phyloP scores from a whole-genome alignment of 1,139 yeast species.

The Kluyveromyces marxianus region DNA sequence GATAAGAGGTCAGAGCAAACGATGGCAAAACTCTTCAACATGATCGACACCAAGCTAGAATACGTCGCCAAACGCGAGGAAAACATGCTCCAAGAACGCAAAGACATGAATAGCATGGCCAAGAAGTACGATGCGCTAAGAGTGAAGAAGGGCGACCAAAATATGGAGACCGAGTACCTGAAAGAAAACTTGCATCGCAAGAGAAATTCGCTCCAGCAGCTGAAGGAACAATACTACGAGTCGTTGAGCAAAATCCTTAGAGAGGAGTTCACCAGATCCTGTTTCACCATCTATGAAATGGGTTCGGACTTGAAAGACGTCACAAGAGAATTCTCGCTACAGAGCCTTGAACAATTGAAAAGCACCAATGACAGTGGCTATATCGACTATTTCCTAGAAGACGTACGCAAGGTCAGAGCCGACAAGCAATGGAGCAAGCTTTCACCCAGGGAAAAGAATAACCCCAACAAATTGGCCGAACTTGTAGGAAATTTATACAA shows the following conservation, averaged over 20 bases:
- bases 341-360: slow-evolving; percentile 18
- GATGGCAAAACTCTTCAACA: slow-evolving; percentile 14
- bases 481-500: slow-evolving; percentile 23
- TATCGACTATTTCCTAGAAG: slow-evolving; percentile 19
- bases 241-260: slow-evolving; percentile 21
- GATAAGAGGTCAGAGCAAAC: slow-evolving; percentile 20
- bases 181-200: slow-evolving; percentile 20
- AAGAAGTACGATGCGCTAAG: slow-evolving; percentile 16
- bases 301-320: slow-evolving; percentile 19
- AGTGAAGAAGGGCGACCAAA: slow-evolving; percentile 19
- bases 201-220: slow-evolving; percentile 16
- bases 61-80: slow-evolving; percentile 21
- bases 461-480: slow-evolving; percentile 22
- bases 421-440: slow-evolving; percentile 23
- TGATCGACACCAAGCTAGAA: slow-evolving; percentile 17
- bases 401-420: slow-evolving; percentile 19
- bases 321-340: slow-evolving; percentile 16
- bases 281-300: slow-evolving; percentile 20
- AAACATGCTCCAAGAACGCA: slow-evolving; percentile 19
- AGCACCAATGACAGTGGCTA: slow-evolving; percentile 9
- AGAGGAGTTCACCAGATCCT: slow-evolving; percentile 18
- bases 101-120: slow-evolving; percentile 15
- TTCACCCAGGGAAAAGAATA: slow-evolving; percentile 17
- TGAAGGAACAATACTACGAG: slow-evolving; percentile 19
- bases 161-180: slow-evolving; percentile 21